phyloP scores from a whole-genome alignment of 2,329 filamentous ascomycete species.

The Pestalotiopsis sp. region DNA sequence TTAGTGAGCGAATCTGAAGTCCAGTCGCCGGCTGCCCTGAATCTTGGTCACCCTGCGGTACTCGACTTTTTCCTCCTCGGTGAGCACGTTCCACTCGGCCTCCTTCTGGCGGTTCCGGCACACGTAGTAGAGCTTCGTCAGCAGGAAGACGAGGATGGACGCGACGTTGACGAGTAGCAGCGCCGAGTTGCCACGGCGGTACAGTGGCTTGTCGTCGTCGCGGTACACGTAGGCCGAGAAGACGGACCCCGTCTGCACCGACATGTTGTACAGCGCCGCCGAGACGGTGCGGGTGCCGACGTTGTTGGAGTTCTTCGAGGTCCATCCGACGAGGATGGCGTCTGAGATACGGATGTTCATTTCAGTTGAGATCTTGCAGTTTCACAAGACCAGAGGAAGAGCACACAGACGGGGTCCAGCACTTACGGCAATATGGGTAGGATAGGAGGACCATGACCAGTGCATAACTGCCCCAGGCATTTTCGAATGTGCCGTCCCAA shows the following conservation, averaged over 20 bases:
- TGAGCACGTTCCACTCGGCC: slow-evolving; percentile 47
- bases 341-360: slow-evolving; percentile 30
- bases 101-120: slow-evolving; percentile 48
- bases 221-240: slow-evolving; percentile 47
- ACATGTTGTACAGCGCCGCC: slow-evolving; percentile 57
- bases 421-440: slow-evolving; percentile 51
- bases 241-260: slow-evolving; percentile 36
- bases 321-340: slow-evolving; percentile 60
- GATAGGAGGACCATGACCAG: slow-evolving; percentile 48
- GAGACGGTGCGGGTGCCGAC: slow-evolving; percentile 60
- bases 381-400: not conserved
- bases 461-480: slow-evolving; percentile 52
- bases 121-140: slow-evolving; percentile 54
- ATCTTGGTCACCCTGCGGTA: slow-evolving; percentile 45
- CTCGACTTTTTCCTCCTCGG: slow-evolving; percentile 42
- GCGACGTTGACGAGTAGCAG: slow-evolving; percentile 50
- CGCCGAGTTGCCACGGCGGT: slow-evolving; percentile 53
- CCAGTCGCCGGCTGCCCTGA: slow-evolving; percentile 41
- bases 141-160: slow-evolving; percentile 50
- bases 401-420: too few species aligned
- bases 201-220: slow-evolving; percentile 54
- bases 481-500: slow-evolving; percentile 41
- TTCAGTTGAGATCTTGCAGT: not conserved
- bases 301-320: slow-evolving; percentile 58
- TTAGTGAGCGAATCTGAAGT: slow-evolving; percentile 42